phyloP scores from a whole-genome alignment of 164 flowering plant genomes.

The Vitis riparia region DNA sequence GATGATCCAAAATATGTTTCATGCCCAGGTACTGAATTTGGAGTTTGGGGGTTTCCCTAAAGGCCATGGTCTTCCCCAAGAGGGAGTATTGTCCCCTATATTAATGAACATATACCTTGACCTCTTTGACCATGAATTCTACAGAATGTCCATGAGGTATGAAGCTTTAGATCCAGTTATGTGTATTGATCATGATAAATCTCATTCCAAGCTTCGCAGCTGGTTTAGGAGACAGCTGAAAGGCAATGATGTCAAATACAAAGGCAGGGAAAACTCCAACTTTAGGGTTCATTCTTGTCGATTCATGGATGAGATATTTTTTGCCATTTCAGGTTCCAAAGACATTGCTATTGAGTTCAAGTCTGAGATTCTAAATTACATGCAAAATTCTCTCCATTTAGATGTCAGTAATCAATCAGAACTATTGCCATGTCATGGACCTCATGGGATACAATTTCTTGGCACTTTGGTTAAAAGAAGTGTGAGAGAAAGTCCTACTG shows the following conservation, averaged over 20 bases:
- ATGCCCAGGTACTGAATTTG: conserved; percentile 71
- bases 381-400: conserved; percentile 49
- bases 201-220: conserved; percentile 54
- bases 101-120: conserved; percentile 86
- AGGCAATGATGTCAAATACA: conserved; percentile 15
- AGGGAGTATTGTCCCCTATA: conserved; percentile 84
- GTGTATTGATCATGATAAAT: conserved; percentile 20
- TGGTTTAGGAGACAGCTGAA: conserved; percentile 86
- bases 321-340: conserved; percentile 66
- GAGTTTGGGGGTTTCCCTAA: conserved; percentile 92
- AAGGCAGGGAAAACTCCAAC: conserved; percentile 19
- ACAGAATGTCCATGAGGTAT: conserved; percentile 64
- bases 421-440: conserved; percentile 38
- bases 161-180: conserved; percentile 51
- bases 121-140: conserved; percentile 68
- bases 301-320: conserved; percentile 82
- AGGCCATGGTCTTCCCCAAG: conserved; percentile 98
- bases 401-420: conserved; percentile 43
- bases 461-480: conserved; percentile 53
- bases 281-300: conserved; percentile 69
- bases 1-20: conserved; percentile 54
- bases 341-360: conserved; percentile 53
- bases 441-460: conserved; percentile 51
- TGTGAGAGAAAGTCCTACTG: conserved; percentile 52
- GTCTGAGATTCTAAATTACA: conserved; percentile 45